A percentile compares a stretch with the other conserved stretches of the same genome.
These are phyloP conservation scores for Peniophora sp. DNA, from an alignment of 1,284 basidiomycete species.

Conservation along the genomic window DNA sequence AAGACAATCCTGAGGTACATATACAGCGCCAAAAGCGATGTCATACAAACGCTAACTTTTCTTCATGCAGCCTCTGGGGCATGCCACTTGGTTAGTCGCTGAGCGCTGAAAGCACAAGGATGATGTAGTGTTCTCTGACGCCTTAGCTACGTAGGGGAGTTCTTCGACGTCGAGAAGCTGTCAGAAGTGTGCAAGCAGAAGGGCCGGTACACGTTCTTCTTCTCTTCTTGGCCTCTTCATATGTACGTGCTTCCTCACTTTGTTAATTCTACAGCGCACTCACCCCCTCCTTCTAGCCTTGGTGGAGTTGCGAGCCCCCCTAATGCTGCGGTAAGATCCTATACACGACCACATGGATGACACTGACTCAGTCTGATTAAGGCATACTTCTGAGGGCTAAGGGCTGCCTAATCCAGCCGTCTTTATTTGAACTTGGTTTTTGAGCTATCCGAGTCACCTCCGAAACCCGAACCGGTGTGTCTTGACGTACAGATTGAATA, in stretches of 20 bases:
- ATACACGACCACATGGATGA: too few species aligned
- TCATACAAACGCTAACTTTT: constrained; percentile 2
- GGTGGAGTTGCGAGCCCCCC: constrained; percentile 65
- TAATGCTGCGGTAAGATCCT: constrained; percentile 53
- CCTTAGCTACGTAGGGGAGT: constrained; percentile 37
- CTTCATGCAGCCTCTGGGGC: constrained; percentile 45
- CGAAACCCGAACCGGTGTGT: too few species aligned
- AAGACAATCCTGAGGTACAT: constrained; percentile 54
- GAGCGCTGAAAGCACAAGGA: too few species aligned
- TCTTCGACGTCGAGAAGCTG: constrained; percentile 62
- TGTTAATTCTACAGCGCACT: not conserved
- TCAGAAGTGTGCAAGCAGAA: constrained; percentile 48
- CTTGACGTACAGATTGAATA: too few species aligned
- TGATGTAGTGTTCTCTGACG: constrained; percentile 12
- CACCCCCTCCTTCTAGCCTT: constrained; percentile 28
- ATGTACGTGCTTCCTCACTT: constrained; percentile 37
- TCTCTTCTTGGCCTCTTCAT: constrained; percentile 66
- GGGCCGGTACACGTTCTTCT: constrained; percentile 62
- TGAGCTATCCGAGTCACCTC: too few species aligned
- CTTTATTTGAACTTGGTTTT: too few species aligned
- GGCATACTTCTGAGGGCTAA: too few species aligned
- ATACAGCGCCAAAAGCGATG: not conserved
- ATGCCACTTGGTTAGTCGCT: constrained; percentile 54
- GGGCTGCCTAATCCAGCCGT: too few species aligned
- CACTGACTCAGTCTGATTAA: too few species aligned